Evolutionary conservation across 768 basidiomycete species (phyloP).

Genomic region (Leccinum boreale): DNA sequence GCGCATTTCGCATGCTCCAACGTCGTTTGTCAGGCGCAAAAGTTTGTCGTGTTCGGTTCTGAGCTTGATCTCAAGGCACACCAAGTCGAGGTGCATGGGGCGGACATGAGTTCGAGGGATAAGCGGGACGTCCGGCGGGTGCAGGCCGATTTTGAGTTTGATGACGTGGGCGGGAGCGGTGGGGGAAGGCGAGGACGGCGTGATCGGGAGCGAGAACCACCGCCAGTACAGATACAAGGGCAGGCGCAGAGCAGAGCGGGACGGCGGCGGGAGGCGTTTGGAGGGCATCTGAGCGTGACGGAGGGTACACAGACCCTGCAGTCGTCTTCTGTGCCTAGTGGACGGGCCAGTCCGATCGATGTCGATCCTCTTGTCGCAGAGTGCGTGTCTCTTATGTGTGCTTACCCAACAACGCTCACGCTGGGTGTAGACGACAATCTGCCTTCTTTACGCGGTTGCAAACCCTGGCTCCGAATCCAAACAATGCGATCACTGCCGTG

Average conservation of each 20-base stretch:
- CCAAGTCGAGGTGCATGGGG: constrained; percentile 80
- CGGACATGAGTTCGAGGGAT: constrained; percentile 67
- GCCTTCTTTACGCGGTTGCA: constrained; percentile 64
- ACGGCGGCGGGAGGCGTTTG: constrained; percentile 61
- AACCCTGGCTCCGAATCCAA: constrained; percentile 53
- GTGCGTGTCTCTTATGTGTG: constrained; percentile 35
- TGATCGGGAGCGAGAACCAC: constrained; percentile 43
- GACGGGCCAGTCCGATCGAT: constrained; percentile 37
- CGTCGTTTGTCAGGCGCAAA: constrained; percentile 70
- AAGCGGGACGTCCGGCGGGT: constrained; percentile 67
- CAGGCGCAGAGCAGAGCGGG: constrained; percentile 25
- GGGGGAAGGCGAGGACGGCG: constrained; percentile 42
- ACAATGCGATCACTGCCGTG: constrained; percentile 56
- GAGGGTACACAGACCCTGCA: constrained; percentile 24
- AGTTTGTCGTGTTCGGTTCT: constrained; percentile 93
- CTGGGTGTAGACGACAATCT: constrained; percentile 54
- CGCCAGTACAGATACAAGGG: constrained; percentile 23
- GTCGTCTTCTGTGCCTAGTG: constrained; percentile 18
- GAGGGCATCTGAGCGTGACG: constrained; percentile 49
- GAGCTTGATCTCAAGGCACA: constrained; percentile 89
- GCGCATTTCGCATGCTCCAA: constrained; percentile 80
- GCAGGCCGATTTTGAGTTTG: constrained; percentile 64
- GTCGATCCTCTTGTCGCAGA: constrained; percentile 52
- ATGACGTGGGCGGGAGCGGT: constrained; percentile 45
- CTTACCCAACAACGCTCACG: not conserved